Conservation (phyloP, 1,139 yeast species). For the Saccharomyces hybrid region DNA sequence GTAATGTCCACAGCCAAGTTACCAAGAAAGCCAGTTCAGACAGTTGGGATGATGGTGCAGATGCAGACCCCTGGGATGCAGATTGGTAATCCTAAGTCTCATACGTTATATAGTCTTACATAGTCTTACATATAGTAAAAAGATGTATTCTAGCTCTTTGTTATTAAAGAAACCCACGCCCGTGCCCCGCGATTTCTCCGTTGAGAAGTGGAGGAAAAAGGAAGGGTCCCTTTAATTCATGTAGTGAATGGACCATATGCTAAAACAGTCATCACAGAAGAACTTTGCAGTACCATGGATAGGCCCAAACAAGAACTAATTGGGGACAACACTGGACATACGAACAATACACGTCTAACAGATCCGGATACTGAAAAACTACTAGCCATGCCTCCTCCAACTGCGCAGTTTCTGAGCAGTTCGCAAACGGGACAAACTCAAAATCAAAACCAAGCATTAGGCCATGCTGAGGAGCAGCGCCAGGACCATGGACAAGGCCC, state of each 20-base stretch:
- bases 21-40: not conserved
- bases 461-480: constrained; percentile 1
- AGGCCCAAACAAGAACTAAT: not conserved
- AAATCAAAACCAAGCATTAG: constrained; percentile 2
- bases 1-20: not conserved
- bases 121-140: not conserved
- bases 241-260: not conserved
- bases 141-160: not conserved
- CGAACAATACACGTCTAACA: constrained; percentile 2
- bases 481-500: constrained; percentile 3
- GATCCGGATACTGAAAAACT: constrained; percentile 8
- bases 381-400: constrained; percentile 13
- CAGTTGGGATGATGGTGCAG: not conserved
- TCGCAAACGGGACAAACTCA: not conserved
- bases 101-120: not conserved
- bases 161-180: not conserved
- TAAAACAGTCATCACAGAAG: not conserved
- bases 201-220: not conserved
- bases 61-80: not conserved
- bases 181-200: not conserved
- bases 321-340: not conserved
- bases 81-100: not conserved
- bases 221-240: not conserved
- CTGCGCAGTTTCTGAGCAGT: constrained; percentile 4
- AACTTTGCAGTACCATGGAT: not conserved